Conservation (phyloP, 495 filamentous ascomycete genomes). For the Xylaria sp. region DNA sequence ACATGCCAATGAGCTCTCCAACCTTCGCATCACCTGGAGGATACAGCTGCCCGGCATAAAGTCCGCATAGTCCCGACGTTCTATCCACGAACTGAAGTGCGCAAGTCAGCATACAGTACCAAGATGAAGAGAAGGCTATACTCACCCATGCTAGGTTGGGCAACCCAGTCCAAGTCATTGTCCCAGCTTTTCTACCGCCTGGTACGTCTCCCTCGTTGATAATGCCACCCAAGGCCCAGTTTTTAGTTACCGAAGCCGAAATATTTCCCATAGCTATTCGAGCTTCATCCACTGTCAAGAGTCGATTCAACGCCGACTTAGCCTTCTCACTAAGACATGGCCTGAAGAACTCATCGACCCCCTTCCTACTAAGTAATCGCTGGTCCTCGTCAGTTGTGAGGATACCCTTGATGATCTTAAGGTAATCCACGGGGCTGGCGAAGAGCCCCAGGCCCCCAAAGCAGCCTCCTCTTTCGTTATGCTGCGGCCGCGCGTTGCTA, state of each 20-base stretch:
- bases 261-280: slow-evolving; percentile 24
- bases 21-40: slow-evolving; percentile 25
- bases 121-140: neutral
- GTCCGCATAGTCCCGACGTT: slow-evolving; percentile 23
- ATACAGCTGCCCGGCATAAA: slow-evolving; percentile 28
- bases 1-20: slow-evolving; percentile 17
- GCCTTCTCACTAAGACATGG: slow-evolving; percentile 26
- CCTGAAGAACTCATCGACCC: slow-evolving; percentile 29
- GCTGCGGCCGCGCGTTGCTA: slow-evolving; percentile 22
- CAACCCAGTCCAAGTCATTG: slow-evolving; percentile 30
- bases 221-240: slow-evolving; percentile 29
- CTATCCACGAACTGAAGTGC: slow-evolving; percentile 23
- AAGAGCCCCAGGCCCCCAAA: slow-evolving; percentile 33
- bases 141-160: slow-evolving; percentile 30
- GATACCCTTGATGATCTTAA: slow-evolving; percentile 27
- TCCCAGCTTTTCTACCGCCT: slow-evolving; percentile 26
- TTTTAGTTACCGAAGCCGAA: slow-evolving; percentile 3
- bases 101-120: slow-evolving; percentile 10
- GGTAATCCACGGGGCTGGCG: slow-evolving; percentile 25
- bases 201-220: slow-evolving; percentile 25
- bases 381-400: slow-evolving; percentile 15
- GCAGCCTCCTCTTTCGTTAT: slow-evolving; percentile 28
- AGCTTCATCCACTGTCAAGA: neutral
- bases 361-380: slow-evolving; percentile 12
- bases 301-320: slow-evolving; percentile 18